Conservation (phyloP, 768 basidiomycete genomes). For the Termitomyces sp. region DNA sequence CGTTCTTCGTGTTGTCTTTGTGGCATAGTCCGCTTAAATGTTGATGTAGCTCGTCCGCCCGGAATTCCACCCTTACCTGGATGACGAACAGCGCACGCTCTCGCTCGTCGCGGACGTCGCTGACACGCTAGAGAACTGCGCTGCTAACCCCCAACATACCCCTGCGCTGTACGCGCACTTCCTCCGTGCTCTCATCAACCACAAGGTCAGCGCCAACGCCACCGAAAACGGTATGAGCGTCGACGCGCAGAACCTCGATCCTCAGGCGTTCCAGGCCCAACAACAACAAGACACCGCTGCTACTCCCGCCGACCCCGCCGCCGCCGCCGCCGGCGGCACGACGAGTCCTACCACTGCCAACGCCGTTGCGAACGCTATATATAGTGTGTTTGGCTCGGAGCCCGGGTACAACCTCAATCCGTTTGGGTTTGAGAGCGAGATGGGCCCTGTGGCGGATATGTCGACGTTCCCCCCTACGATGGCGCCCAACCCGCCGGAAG, state of each 20-base stretch:
- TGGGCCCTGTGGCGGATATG: constrained; percentile 82
- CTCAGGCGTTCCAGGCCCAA: not conserved
- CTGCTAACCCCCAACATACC: constrained; percentile 80
- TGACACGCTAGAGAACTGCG: constrained; percentile 71
- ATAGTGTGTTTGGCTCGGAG: constrained; percentile 22
- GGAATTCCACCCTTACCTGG: constrained; percentile 75
- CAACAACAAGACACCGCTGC: not conserved
- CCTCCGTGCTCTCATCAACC: constrained; percentile 72
- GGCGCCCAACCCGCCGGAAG: constrained; percentile 50
- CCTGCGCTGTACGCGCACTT: constrained; percentile 88
- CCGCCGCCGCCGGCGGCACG: not conserved
- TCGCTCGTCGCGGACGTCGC: constrained; percentile 78
- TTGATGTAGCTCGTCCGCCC: constrained; percentile 79
- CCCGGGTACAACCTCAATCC: constrained; percentile 40
- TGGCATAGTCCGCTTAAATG: too few species aligned
- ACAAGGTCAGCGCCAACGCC: constrained; percentile 33
- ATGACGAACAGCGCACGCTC: constrained; percentile 71
- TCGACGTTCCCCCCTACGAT: constrained; percentile 88
- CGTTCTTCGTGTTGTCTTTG: constrained; percentile 25
- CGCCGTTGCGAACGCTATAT: not conserved
- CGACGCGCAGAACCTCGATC: not conserved
- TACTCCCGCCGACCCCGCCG: too few species aligned
- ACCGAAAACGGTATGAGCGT: not conserved
- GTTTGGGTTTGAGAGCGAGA: constrained; percentile 77
- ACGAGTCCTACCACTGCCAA: not conserved